Base-by-base conservation (phyloP, 345 rosid genomes). In the Noccaea caerulescens region DNA sequence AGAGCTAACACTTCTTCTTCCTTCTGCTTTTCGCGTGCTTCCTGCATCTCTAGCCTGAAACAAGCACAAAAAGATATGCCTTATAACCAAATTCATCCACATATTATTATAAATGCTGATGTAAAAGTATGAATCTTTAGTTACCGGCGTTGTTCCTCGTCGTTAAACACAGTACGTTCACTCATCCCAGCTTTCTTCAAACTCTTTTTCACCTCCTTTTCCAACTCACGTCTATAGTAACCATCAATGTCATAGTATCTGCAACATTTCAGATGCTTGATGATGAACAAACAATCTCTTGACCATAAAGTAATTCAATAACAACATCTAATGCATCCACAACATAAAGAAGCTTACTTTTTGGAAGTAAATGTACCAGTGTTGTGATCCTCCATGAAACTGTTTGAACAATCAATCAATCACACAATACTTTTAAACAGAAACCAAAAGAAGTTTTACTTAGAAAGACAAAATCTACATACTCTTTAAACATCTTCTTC, bases 321-420 rank as follows among this genome's bases (percentile, higher is more conserved):
- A 16, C 42, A 67, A 14, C n/a, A 53, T 3, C 1, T 6, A 60
- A 60, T 14, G 8, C 14, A 60, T 7, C 13, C 46, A 49, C 47
- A 43, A 33, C 11, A 52, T 23, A 66, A 55, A 79, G 20, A 75
- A 30, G 27, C 87, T 86, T 84, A 93, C 98, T 93, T 93, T 77
- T 88, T 91, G 65, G 99, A 94, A 50, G 99, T 87, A 75, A 94
- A 91, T 30, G 99, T 91, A 60, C 96, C 99, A 6, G 99, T 94
- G 64, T 94, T 91, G 71, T 94, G 95, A 74, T 94, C 99, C 73
- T 94, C 99, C 99, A 94, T 94, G 67, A 87, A 94, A 76, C 99
- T 94, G 88, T 36, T 46, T 16, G 53, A 33, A 30, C 43, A 56
- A 56, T 14, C 13, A 71, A 58, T 23, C 50, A 63, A 61, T 54